These are phyloP conservation scores for Komagataella mondaviorum DNA, from an alignment of 805 yeast species.

Conservation along the genomic window DNA sequence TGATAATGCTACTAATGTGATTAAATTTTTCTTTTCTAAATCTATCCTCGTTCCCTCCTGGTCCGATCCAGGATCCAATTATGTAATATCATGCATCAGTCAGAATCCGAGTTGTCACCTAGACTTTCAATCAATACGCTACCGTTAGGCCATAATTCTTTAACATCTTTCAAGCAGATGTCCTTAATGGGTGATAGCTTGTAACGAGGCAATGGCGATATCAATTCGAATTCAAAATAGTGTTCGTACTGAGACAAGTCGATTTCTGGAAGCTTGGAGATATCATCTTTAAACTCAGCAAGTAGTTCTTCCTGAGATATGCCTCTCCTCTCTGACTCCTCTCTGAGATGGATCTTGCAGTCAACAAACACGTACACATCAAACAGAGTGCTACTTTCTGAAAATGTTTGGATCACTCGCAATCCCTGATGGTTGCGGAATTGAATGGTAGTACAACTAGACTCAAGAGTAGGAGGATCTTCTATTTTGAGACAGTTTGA, in stretches of 20 bases:
- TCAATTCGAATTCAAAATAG: constrained; percentile 17
- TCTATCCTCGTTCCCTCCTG: not conserved
- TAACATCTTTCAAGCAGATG: constrained; percentile 10
- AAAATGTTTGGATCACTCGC: constrained; percentile 30
- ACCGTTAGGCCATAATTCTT: constrained; percentile 24
- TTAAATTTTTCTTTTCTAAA: not conserved
- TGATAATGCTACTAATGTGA: not conserved
- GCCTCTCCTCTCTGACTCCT: not conserved
- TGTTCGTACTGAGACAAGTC: constrained; percentile 7
- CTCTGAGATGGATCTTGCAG: constrained; percentile 17
- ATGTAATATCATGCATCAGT: not conserved
- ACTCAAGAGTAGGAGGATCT: constrained; percentile 10
- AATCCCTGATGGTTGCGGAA: constrained; percentile 42
- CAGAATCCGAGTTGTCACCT: constrained; percentile 1
- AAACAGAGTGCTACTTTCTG: constrained; percentile 20
- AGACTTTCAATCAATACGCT: constrained; percentile 17
- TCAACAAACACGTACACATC: constrained; percentile 41
- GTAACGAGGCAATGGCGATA: constrained; percentile 22
- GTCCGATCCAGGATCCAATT: not conserved
- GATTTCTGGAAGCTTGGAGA: constrained; percentile 1
- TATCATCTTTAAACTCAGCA: constrained; percentile 3
- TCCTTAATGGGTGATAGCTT: constrained; percentile 11
- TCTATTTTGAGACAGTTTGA: constrained; percentile 7
- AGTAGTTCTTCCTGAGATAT: constrained; percentile 4
- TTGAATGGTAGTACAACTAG: constrained; percentile 29